Evolutionary conservation across 176 grass and related monocot species (phyloP), one percentile per base, ranked within the genome.

Genomic region (Pharus latifolius): DNA sequence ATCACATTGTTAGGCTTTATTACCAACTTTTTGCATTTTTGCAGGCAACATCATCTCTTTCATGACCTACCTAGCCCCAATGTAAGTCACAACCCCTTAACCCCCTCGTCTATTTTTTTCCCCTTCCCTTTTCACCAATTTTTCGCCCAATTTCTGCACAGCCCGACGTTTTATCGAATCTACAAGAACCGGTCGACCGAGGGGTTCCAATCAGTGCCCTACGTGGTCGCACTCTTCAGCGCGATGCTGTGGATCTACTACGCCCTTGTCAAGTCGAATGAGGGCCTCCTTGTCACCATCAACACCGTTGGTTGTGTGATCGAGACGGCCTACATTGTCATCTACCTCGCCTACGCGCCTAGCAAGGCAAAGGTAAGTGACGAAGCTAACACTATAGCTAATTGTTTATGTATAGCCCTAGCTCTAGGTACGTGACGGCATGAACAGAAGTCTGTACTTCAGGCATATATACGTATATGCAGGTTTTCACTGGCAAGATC

Each of bases 31-130:
- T 18, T 33, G 12, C 2, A n/a, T n/a, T n/a, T 49, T 65, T 85
- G 46, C 77, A 96, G 91, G 91, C 40, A 96, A 96, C 74, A 20
- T 96, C 77, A 87, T 96, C 73, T 96, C 91, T 65, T 96, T 96
- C 56, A 63, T 81, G 63, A 88, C 85, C 67, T 87, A 75, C 56
- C 69, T 96, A 41, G 87, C 91, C 50, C 91, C 91, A 17, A 60
- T 90, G 91, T 96, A 79, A 87, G 87, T 33, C 44, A 56, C 47
- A 20, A 17, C 31, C 15, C 0, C n/a, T 33, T 25, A n/a, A 34
- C 11, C 48, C 3, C 6, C 52, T 55, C 16, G 24, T 28, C 24
- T 55, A 0, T 55, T 13, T n/a, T 32, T 33, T 0, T 58, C 28
- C 7, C 14, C n/a, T 34, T 33, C 4, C 14, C 30, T 58, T 5